Conservation (phyloP, 2,329 filamentous ascomycete species). For the Aureobasidium sp. region DNA sequence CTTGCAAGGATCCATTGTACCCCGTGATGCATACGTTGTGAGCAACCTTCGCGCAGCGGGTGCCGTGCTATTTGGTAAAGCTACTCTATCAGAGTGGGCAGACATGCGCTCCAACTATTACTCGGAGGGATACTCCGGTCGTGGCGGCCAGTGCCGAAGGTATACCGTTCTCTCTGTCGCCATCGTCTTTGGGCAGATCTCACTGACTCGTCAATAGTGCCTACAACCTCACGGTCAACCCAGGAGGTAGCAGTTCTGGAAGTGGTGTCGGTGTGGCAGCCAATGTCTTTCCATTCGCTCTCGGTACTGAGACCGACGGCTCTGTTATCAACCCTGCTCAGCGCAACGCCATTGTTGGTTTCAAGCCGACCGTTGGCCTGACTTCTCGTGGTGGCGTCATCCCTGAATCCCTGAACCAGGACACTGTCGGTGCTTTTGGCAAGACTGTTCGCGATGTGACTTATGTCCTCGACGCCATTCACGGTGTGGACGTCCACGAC, state of each 20-base stretch:
- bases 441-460: slow-evolving; percentile 63
- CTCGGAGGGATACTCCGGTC: slow-evolving; percentile 58
- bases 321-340: slow-evolving; percentile 64
- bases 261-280: slow-evolving; percentile 57
- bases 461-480: slow-evolving; percentile 60
- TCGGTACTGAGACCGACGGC: slow-evolving; percentile 69
- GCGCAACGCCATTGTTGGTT: slow-evolving; percentile 60
- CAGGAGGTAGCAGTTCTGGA: slow-evolving; percentile 63
- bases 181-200: too few relatives aligned
- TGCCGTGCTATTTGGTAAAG: slow-evolving; percentile 64
- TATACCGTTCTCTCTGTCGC: too few relatives aligned
- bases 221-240: slow-evolving; percentile 62
- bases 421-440: slow-evolving; percentile 61
- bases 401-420: slow-evolving; percentile 60
- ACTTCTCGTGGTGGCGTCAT: slow-evolving; percentile 54
- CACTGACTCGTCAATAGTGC: slow-evolving; percentile 27
- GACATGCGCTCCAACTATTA: slow-evolving; percentile 62
- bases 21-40: slow-evolving; percentile 61
- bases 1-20: slow-evolving; percentile 57
- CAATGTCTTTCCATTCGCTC: slow-evolving; percentile 55
- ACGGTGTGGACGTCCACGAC: slow-evolving; percentile 55
- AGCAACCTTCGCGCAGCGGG: slow-evolving; percentile 55
- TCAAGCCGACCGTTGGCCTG: slow-evolving; percentile 69
- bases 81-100: slow-evolving; percentile 66
- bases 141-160: slow-evolving; percentile 51